Evolutionary conservation across 768 basidiomycete genomes (phyloP).

Genomic region (Lenzites betulinus): DNA sequence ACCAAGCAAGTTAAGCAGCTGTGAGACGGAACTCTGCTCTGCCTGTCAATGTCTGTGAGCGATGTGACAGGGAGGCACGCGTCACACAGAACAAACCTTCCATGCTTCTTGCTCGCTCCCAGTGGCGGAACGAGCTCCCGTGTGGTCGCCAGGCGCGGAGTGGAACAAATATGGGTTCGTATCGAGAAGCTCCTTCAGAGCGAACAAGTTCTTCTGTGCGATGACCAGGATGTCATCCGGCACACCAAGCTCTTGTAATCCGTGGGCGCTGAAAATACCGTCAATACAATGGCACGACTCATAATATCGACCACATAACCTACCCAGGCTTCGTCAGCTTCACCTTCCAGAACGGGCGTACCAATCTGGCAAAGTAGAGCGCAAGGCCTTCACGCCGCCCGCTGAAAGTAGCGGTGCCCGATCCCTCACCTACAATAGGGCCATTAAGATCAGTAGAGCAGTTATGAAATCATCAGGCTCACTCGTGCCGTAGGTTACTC

Average conservation of each 20-base stretch:
- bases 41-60: slow-evolving; percentile 44
- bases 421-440: slow-evolving; percentile 60
- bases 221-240: slow-evolving; percentile 62
- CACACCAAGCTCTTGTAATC: slow-evolving; percentile 59
- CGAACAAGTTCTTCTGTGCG: slow-evolving; percentile 79
- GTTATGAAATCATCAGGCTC: too few species aligned
- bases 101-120: slow-evolving; percentile 84
- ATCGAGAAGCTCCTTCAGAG: slow-evolving; percentile 73
- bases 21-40: slow-evolving; percentile 81
- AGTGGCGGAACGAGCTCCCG: slow-evolving; percentile 53
- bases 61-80: not conserved
- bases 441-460: too few species aligned
- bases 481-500: slow-evolving; percentile 78
- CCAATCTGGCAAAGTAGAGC: slow-evolving; percentile 80
- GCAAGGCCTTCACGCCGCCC: slow-evolving; percentile 88
- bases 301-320: slow-evolving; percentile 22
- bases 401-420: slow-evolving; percentile 78
- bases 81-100: slow-evolving; percentile 54
- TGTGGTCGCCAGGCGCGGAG: slow-evolving; percentile 71
- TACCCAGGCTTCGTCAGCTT: slow-evolving; percentile 72
- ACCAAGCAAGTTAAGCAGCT: slow-evolving; percentile 70
- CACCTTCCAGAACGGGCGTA: slow-evolving; percentile 86
- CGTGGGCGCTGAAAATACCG: slow-evolving; percentile 37
- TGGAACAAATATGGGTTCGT: slow-evolving; percentile 87
- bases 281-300: not conserved